These are phyloP conservation scores for Helicostylum pulchrum DNA, from an alignment of 192 early-diverging fungal species.

Conservation along the genomic window DNA sequence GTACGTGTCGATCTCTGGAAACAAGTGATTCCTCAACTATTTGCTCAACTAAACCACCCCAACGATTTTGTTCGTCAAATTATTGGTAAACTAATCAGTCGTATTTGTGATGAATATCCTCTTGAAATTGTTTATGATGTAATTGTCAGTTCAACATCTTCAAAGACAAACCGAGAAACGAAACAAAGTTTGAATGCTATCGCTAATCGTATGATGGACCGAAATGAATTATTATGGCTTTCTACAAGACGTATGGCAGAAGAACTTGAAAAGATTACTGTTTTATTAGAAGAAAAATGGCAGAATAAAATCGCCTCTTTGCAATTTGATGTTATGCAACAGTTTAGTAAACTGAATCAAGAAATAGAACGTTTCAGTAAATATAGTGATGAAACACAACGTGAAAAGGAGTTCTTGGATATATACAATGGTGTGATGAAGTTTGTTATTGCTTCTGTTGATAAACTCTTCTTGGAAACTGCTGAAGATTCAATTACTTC, in stretches of 20 bases:
- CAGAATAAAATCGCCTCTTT: conserved; percentile 61
- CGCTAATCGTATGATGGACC: conserved; percentile 34
- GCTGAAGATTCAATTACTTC: conserved; percentile 18
- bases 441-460: conserved; percentile 54
- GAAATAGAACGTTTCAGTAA: conserved; percentile 54
- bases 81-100: conserved; percentile 52
- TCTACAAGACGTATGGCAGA: conserved; percentile 55
- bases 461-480: conserved; percentile 51
- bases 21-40: conserved; percentile 70
- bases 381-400: conserved; percentile 35
- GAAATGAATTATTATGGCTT: conserved; percentile 42
- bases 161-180: conserved; percentile 38
- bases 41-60: conserved; percentile 67
- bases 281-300: conserved; percentile 84
- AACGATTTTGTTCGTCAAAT: conserved; percentile 49
- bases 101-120: conserved; percentile 59
- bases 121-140: conserved; percentile 67
- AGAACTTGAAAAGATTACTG: conserved; percentile 67
- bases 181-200: conserved; percentile 39
- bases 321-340: conserved; percentile 52
- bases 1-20: conserved; percentile 55
- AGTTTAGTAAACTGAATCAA: conserved; percentile 51
- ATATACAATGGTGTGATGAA: conserved; percentile 55
- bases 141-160: conserved; percentile 51
- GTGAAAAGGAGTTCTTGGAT: conserved; percentile 44